Evolutionary conservation across 2,329 filamentous ascomycete species (phyloP).

Genomic region (Blastomyces parvus): DNA sequence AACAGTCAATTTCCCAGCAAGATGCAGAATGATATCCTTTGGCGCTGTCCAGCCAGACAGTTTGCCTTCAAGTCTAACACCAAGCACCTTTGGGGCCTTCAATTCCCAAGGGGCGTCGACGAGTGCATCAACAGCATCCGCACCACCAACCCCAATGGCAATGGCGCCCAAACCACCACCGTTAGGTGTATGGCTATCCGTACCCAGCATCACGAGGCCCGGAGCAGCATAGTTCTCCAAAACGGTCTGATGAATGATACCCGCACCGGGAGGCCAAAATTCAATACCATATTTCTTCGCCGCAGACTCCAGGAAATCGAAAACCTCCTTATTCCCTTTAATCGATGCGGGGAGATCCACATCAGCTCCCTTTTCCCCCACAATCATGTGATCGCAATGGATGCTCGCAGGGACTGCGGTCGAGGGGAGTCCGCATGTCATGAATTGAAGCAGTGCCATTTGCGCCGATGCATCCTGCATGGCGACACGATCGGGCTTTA

Average conservation of each 20-base stretch:
- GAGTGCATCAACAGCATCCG: conserved; percentile 91
- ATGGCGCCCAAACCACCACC: conserved; percentile 90
- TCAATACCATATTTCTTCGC: conserved; percentile 87
- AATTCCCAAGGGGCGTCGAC: conserved; percentile 97
- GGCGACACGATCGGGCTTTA: conserved; percentile 93
- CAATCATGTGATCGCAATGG: conserved; percentile 98
- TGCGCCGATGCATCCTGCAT: conserved; percentile 99
- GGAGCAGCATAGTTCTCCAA: conserved; percentile 97
- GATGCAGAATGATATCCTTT: conserved; percentile 87
- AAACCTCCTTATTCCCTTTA: conserved; percentile 88
- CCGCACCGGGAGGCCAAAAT: conserved; percentile 88
- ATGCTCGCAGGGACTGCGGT: conserved; percentile 95
- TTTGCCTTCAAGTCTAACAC: conserved; percentile 72
- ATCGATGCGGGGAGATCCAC: conserved; percentile 78
- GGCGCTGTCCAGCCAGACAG: conserved; percentile 86
- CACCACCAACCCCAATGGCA: conserved; percentile 93
- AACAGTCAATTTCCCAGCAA: conserved; percentile 85
- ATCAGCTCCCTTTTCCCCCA: conserved; percentile 82
- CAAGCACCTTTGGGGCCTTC: conserved; percentile 83
- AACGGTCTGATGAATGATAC: conserved; percentile 96
- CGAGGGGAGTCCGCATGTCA: conserved; percentile 81
- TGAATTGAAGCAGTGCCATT: conserved; percentile 97
- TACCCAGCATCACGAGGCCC: conserved; percentile 96
- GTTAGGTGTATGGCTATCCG: conserved; percentile 94
- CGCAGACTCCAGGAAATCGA: conserved; percentile 91